Percentiles rank a stretch among this genome's conserved stretches.
Evolutionary conservation across 768 basidiomycete genomes (phyloP).

Genomic region (Auricularia sp.): DNA sequence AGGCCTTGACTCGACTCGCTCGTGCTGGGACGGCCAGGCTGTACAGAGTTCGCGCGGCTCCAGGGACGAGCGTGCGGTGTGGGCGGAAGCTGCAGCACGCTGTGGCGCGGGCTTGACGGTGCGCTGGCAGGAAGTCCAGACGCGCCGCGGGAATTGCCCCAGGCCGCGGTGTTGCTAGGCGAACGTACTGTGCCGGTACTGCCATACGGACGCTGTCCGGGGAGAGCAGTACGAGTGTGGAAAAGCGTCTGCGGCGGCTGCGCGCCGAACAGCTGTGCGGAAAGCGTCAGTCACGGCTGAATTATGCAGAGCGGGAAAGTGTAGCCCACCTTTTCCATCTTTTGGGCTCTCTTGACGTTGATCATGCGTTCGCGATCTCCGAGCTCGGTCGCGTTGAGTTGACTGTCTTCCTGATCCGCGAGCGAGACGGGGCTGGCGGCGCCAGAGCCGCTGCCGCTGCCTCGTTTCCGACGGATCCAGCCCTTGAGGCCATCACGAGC

Average conservation of each 20-base stretch:
- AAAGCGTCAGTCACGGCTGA: constrained; percentile 3
- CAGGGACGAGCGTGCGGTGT: background rate
- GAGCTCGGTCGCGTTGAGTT: constrained; percentile 53
- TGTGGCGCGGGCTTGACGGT: background rate
- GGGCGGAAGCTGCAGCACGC: background rate
- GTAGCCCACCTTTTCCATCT: constrained; percentile 74
- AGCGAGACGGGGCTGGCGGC: background rate
- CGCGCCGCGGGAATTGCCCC: background rate
- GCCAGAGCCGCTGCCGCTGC: constrained; percentile 24
- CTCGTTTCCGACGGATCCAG: constrained; percentile 44
- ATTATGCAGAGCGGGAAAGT: background rate
- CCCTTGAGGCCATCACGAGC: constrained; percentile 20
- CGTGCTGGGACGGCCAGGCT: constrained; percentile 39
- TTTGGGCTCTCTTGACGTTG: constrained; percentile 68
- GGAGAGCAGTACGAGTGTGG: constrained; percentile 40
- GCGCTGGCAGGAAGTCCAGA: background rate
- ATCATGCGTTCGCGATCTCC: constrained; percentile 65
- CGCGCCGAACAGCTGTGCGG: constrained; percentile 62
- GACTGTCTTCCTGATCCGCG: constrained; percentile 20
- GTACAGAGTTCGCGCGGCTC: constrained; percentile 29
- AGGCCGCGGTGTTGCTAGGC: background rate
- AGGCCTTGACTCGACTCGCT: constrained; percentile 51
- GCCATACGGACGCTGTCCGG: constrained; percentile 6
- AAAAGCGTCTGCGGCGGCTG: constrained; percentile 73
- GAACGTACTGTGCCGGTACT: background rate